Evolutionary conservation across 352 stramenopile genomes (phyloP).

Genomic region (Lagenidium giganteum): DNA sequence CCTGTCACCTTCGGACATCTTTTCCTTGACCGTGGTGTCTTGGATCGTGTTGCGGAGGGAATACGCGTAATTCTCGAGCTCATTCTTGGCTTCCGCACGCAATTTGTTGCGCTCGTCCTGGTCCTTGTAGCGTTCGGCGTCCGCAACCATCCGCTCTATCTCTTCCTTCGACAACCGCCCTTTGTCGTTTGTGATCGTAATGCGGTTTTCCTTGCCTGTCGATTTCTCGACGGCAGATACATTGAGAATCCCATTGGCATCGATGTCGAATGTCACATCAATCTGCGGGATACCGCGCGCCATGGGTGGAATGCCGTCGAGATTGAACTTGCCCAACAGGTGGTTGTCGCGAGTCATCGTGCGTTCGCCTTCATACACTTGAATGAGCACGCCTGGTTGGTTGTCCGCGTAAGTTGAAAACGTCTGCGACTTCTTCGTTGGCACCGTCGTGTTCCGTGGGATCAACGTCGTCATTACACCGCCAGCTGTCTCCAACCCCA

Average conservation of each 20-base stretch:
- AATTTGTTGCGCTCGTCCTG: constrained; percentile 76
- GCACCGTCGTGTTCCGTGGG: constrained; percentile 56
- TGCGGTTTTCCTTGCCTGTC: constrained; percentile 92
- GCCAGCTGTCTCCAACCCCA: constrained; percentile 65
- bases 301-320: constrained; percentile 57
- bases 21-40: constrained; percentile 72
- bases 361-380: constrained; percentile 84
- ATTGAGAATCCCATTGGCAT: constrained; percentile 84
- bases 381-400: constrained; percentile 56
- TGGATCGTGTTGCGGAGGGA: constrained; percentile 75
- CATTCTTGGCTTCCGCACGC: constrained; percentile 74
- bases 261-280: constrained; percentile 74
- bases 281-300: constrained; percentile 63
- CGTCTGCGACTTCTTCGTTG: constrained; percentile 51
- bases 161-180: constrained; percentile 88
- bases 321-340: constrained; percentile 58
- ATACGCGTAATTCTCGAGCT: constrained; percentile 89
- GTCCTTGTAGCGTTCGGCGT: constrained; percentile 90
- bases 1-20: constrained; percentile 71
- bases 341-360: constrained; percentile 86
- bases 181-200: constrained; percentile 95
- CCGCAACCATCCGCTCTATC: constrained; percentile 91
- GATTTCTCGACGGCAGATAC: constrained; percentile 68
- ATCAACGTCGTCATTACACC: constrained; percentile 75
- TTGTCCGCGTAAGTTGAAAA: constrained; percentile 75